Conservation (phyloP, 768 basidiomycete species). For the Mycena metata region DNA sequence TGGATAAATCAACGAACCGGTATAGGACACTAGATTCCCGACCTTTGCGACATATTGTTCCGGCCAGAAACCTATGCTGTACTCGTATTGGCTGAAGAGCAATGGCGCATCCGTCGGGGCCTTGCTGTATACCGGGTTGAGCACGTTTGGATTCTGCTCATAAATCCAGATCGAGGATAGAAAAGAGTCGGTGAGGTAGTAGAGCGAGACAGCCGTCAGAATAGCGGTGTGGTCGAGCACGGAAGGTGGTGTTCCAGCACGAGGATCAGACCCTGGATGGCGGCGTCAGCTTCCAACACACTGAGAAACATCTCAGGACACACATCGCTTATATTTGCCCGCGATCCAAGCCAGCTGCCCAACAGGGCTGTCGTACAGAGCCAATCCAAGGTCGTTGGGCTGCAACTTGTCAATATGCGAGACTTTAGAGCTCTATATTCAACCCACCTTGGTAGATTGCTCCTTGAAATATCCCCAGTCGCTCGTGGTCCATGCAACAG, state of each 20-base stretch:
- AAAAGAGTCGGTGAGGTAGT: slow-evolving; percentile 41
- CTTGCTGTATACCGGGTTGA: neutral
- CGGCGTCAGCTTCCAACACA: neutral
- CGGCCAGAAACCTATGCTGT: slow-evolving; percentile 15
- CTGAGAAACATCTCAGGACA: neutral
- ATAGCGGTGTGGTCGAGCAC: slow-evolving; percentile 27
- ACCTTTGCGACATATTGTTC: slow-evolving; percentile 15
- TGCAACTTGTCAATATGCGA: neutral
- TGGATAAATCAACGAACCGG: neutral
- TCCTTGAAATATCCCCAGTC: slow-evolving; percentile 7
- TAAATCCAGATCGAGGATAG: slow-evolving; percentile 39
- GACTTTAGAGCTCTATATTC: too few species aligned
- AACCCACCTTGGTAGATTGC: neutral
- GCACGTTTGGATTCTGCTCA: slow-evolving; percentile 6
- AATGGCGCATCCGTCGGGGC: slow-evolving; percentile 16
- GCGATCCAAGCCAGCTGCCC: slow-evolving; percentile 44
- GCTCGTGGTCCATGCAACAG: slow-evolving; percentile 5
- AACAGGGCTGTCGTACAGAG: slow-evolving; percentile 42
- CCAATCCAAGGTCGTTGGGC: slow-evolving; percentile 44
- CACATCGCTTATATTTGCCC: slow-evolving; percentile 38
- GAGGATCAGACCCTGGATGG: slow-evolving; percentile 25
- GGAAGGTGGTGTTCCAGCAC: slow-evolving; percentile 25
- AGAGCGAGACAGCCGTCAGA: slow-evolving; percentile 41
- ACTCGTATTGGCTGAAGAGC: slow-evolving; percentile 16
- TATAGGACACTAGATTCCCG: slow-evolving; percentile 22